Conservation (phyloP, 352 stramenopile species). For the Globisporangium megalacanthum region DNA sequence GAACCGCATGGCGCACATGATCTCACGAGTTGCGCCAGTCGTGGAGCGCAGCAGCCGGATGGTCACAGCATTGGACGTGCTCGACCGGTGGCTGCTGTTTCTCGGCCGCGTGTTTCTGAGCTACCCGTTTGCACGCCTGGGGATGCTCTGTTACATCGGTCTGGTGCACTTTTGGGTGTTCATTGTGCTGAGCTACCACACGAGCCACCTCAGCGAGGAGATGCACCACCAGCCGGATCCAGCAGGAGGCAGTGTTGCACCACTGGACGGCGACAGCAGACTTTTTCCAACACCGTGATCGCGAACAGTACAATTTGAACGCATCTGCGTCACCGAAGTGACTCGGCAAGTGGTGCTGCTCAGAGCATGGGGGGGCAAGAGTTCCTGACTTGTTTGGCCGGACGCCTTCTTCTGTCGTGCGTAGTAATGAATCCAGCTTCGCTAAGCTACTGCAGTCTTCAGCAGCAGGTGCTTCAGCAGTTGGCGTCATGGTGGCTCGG, state of each 20-base stretch:
- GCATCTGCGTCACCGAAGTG: too few relatives aligned
- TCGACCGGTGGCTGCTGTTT: conserved; percentile 75
- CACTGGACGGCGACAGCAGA: conserved; percentile 2
- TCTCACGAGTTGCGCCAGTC: conserved; percentile 61
- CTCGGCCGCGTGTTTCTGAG: conserved; percentile 74
- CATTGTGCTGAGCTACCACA: conserved; percentile 84
- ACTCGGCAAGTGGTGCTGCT: too few relatives aligned
- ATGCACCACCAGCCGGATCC: conserved; percentile 30
- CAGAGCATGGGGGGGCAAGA: too few relatives aligned
- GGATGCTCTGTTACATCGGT: conserved; percentile 67
- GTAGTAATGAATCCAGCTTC: too few relatives aligned
- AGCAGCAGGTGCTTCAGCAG: too few relatives aligned
- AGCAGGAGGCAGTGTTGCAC: conserved; percentile 14
- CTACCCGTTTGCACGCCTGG: conserved; percentile 68
- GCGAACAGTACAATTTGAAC: too few relatives aligned
- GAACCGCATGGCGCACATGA: conserved; percentile 64
- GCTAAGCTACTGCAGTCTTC: too few relatives aligned
- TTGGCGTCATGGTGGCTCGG: too few relatives aligned
- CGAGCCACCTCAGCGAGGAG: conserved; percentile 78
- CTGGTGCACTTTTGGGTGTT: conserved; percentile 86
- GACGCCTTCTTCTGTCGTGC: too few relatives aligned
- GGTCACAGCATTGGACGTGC: conserved; percentile 51
- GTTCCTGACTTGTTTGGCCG: too few relatives aligned
- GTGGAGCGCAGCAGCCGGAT: conserved; percentile 64
- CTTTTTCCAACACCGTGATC: conserved; percentile 11